Evolutionary conservation across 371 early-diverging fungal species (phyloP).

Genomic region (Actinomucor elegans): DNA sequence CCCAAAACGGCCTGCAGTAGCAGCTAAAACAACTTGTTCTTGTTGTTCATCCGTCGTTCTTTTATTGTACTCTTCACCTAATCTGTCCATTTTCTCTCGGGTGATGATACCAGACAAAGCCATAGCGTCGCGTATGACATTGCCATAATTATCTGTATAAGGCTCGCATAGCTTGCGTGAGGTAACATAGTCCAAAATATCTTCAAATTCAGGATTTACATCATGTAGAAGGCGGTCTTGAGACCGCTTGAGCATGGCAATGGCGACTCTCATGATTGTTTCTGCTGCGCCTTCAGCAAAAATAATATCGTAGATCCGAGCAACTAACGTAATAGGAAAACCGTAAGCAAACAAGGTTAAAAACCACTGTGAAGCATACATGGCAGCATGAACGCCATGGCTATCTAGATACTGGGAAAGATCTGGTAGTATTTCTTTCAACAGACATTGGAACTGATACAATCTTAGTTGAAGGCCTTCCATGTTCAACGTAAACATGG

Average conservation of each 20-base stretch:
- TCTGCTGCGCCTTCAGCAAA: conserved; percentile 86
- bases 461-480: conserved; percentile 81
- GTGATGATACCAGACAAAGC: conserved; percentile 67
- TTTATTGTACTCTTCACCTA: background rate
- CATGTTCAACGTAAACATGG: conserved; percentile 84
- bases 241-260: conserved; percentile 84
- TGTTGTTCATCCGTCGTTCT: background rate
- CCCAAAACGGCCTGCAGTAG: background rate
- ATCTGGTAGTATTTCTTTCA: conserved; percentile 78
- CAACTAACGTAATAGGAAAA: conserved; percentile 75
- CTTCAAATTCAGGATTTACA: conserved; percentile 75
- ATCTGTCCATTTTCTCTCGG: conserved; percentile 59
- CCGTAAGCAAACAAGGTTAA: conserved; percentile 88
- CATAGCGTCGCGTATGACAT: conserved; percentile 80
- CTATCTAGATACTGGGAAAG: conserved; percentile 69
- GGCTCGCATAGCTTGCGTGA: conserved; percentile 73
- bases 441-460: conserved; percentile 80
- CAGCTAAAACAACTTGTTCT: background rate
- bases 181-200: conserved; percentile 71
- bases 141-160: conserved; percentile 61
- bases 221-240: conserved; percentile 60
- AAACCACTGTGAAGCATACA: conserved; percentile 95
- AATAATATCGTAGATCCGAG: conserved; percentile 81
- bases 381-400: conserved; percentile 78
- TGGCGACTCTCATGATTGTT: conserved; percentile 85